Conservation (phyloP, 352 stramenopile genomes). For the Globisporangium paroecandrum region DNA sequence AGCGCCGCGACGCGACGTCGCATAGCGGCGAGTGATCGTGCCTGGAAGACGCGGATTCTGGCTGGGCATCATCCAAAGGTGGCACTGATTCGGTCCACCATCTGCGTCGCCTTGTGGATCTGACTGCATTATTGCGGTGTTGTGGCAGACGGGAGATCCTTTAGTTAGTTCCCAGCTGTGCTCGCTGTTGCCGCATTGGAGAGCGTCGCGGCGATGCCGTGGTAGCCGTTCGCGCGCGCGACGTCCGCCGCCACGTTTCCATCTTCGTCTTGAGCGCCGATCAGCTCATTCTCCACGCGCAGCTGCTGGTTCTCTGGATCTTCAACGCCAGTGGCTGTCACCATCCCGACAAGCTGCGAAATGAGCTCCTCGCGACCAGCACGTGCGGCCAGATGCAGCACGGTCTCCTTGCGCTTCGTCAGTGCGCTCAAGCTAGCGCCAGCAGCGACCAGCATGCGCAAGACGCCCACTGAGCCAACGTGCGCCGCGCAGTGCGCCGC, state of each 20-base stretch:
- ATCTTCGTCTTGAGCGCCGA: slow-evolving; percentile 5
- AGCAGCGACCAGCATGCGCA: slow-evolving; percentile 26
- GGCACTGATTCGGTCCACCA: not conserved
- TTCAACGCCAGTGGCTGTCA: not conserved
- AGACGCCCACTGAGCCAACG: slow-evolving; percentile 23
- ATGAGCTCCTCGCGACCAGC: slow-evolving; percentile 27
- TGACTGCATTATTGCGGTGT: not conserved
- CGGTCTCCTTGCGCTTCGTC: slow-evolving; percentile 27
- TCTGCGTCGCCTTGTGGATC: not conserved
- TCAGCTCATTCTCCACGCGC: not conserved
- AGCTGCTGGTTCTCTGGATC: not conserved
- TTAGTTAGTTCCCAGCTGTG: not conserved
- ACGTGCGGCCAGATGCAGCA: slow-evolving; percentile 35
- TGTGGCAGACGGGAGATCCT: not conserved
- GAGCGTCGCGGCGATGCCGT: not conserved
- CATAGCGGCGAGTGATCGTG: not conserved
- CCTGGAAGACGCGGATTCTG: not conserved
- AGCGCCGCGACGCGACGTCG: not conserved
- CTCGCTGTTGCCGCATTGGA: not conserved
- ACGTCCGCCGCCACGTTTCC: slow-evolving; percentile 8
- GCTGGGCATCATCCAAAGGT: too few species aligned
- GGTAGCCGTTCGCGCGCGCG: slow-evolving; percentile 6
- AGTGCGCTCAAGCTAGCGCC: slow-evolving; percentile 19
- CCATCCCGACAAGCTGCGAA: slow-evolving; percentile 14
- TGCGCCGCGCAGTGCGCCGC: slow-evolving; percentile 55